Conservation (phyloP, 768 basidiomycete genomes). For the Pleurotus citrinopileatus region DNA sequence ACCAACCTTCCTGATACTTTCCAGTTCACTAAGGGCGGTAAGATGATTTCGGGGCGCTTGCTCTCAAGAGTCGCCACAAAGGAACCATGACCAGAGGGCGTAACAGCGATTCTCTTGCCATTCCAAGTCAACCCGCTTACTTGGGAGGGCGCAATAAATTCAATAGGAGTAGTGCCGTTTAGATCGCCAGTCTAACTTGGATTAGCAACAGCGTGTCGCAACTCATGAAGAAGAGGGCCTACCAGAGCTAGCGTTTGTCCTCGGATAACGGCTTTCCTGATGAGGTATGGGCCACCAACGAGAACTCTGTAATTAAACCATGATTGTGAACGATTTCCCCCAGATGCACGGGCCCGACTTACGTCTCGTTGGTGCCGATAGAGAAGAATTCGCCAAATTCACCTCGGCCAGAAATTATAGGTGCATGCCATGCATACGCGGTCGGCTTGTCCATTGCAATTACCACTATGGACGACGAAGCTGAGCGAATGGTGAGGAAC, state of each 20-base stretch:
- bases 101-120: conserved; percentile 21
- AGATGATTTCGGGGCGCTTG: conserved; percentile 14
- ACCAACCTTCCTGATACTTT: conserved; percentile 43
- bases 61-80: conserved; percentile 24
- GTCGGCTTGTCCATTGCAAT: conserved; percentile 44
- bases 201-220: not conserved
- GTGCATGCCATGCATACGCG: conserved; percentile 48
- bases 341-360: conserved; percentile 10
- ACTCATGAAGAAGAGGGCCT: not conserved
- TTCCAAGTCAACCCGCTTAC: conserved; percentile 42
- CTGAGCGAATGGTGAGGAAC: conserved; percentile 30
- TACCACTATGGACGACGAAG: conserved; percentile 24
- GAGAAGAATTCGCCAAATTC: conserved; percentile 41
- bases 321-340: not conserved
- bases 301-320: conserved; percentile 28
- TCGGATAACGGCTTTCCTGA: conserved; percentile 44
- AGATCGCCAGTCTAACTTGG: conserved; percentile 41
- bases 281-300: conserved; percentile 52
- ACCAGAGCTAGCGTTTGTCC: conserved; percentile 34
- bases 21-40: conserved; percentile 42
- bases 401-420: conserved; percentile 34
- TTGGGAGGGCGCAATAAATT: conserved; percentile 37
- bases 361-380: conserved; percentile 43
- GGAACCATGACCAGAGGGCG: conserved; percentile 26
- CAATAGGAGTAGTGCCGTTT: conserved; percentile 44